Base-by-base conservation (phyloP, 768 basidiomycete genomes). In the Psilocybe subaeruginosa region DNA sequence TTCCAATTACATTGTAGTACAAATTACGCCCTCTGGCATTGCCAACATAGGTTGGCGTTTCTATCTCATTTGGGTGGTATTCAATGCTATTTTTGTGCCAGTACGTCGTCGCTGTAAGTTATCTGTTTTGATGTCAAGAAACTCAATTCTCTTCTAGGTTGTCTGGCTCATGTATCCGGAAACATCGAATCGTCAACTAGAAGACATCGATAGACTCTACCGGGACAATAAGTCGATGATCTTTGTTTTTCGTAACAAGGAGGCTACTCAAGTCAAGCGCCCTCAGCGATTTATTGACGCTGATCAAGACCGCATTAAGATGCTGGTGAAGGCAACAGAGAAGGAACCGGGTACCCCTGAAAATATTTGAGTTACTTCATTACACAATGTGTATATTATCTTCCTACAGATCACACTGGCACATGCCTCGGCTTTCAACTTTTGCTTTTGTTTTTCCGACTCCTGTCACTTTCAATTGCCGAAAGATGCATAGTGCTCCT, bases 1-100 rank as follows among this genome's bases (percentile, higher is more conserved):
- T 64, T 80, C 79, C n/a, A 83, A 82, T 62, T 82, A 80, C 57
- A 72, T 82, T 2, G 78, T 83, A 8, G 81, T 83, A 1, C 80
- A 83, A 66, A 78, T 81, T 46, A 83, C 82, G 1, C 82, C 82
- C 4, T 62, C 73, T 4, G 80, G 81, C 0, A 82, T 83, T 37
- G 76, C 75, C 8, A 77, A 70, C 52, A 71, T 83, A 17, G 80
- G 81, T 1, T 83, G 82, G 82, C 72, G 72, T 46, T 83, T 82
- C 65, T 83, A 82, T 56, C 67, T 82, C 46, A 81, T 83, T 52
- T 83, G 82, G 82, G 76, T 74, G 59, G 72, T 75, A 6, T 82
- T 82, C 72, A 82, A 83, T 61, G 77, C 76, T 14, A 54, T 74
- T n/a, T 82, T 83, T 58, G 76, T 83, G 33, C 82, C 82, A 7